A percentile compares a stretch with the other conserved stretches of the same genome.
Conservation (phyloP, 192 early-diverging fungal species). For the Entophlyctis helioformis region DNA sequence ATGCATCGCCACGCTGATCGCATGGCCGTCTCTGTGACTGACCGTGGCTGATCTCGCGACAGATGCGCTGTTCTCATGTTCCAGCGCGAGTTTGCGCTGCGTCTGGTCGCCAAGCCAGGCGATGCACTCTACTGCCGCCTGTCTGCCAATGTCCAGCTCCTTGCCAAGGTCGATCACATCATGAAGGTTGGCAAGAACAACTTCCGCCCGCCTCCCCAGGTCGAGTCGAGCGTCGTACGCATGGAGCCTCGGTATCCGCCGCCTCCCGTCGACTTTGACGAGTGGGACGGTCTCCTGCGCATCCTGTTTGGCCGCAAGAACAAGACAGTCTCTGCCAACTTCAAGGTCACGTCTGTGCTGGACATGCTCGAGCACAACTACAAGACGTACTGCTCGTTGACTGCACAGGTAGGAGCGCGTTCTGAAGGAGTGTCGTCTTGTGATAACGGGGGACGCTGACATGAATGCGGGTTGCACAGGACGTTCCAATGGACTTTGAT, state of each 20-base stretch:
- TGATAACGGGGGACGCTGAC: not conserved
- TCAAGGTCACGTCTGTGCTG: conserved; percentile 77
- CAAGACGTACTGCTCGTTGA: conserved; percentile 79
- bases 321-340: conserved; percentile 82
- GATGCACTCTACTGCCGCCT: conserved; percentile 85
- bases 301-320: conserved; percentile 89
- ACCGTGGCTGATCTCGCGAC: not conserved
- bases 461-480: not conserved
- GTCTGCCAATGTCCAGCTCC: conserved; percentile 87
- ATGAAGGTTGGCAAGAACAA: conserved; percentile 99
- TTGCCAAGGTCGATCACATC: conserved; percentile 86
- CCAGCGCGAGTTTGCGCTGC: conserved; percentile 95
- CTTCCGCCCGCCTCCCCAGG: conserved; percentile 94
- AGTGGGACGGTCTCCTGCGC: conserved; percentile 94
- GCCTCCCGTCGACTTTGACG: conserved; percentile 86
- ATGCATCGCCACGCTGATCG: too few relatives aligned
- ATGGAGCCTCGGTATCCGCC: conserved; percentile 90
- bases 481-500: conserved; percentile 60
- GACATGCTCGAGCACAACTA: conserved; percentile 93
- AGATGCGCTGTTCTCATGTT: conserved; percentile 94
- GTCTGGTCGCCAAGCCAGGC: conserved; percentile 87
- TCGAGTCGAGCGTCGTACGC: conserved; percentile 89
- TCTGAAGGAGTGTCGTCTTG: not conserved
- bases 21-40: too few relatives aligned
- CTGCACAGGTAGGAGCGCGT: conserved; percentile 43